Evolutionary conservation across 2,329 filamentous ascomycete species (phyloP), one percentile per base, ranked within the genome.

Genomic region (Cordyceps militaris): DNA sequence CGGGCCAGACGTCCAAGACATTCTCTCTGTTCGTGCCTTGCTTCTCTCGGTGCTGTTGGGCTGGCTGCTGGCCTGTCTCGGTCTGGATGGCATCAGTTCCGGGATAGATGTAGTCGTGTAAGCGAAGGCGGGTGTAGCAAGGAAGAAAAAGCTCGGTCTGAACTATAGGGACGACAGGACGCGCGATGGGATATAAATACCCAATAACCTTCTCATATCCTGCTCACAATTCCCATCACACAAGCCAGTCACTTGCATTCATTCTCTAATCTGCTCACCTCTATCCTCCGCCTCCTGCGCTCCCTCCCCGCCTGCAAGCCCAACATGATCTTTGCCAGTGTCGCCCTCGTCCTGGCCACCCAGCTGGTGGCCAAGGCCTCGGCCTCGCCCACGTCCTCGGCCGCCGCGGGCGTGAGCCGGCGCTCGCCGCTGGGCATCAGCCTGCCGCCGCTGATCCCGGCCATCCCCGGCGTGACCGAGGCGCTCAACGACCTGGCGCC

Each of bases 391-490:
- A 40, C 48, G 4, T 10, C 38, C 4, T 13, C 16, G 2, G 2
- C 44, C 2, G 47, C 34, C 34, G 34, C 34, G 14, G 34, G 34
- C 34, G 14, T 46, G 30, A 49, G 32, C 47, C 46, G 30, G 48
- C 47, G 56, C 23, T 59, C 57, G 26, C 76, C 62, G 66, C 71
- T 69, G 7, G 67, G 63, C 1, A 64, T 73, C 58, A 74, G 71
- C 24, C 70, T 84, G 3, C 79, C 80, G 49, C 80, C 81, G 49
- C 71, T 84, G 34, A 83, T 85, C 60, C 83, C 82, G 2, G 68
- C 70, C 11, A 83, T 84, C 60, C 81, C 81, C 0, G 81, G 82
- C 26, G 77, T 86, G 13, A 85, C 81, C 4, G 80, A 81, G 63
- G 76, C 79, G 40, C 66, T 86, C n/a, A 69, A 70, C 11, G 71